Evolutionary conservation across 1,284 basidiomycete species (phyloP).

Genomic region (Trichosporon sp.): DNA sequence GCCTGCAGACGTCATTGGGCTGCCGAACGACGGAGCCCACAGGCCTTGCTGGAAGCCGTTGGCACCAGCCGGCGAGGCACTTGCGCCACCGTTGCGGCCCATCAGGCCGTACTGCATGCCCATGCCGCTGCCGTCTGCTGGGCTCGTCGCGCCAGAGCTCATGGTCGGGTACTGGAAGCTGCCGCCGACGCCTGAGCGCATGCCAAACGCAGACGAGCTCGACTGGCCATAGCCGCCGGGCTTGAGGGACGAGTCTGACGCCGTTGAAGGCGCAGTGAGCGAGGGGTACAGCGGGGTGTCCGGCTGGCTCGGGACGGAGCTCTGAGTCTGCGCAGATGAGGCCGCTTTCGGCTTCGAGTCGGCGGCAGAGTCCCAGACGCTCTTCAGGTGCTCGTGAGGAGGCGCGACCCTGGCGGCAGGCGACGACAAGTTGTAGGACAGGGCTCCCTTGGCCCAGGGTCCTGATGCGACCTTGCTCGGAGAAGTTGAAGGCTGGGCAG

Average conservation of each 20-base stretch:
- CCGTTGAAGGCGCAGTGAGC: conserved; percentile 32
- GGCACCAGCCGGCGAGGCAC: conserved; percentile 1
- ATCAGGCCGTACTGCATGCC: conserved; percentile 20
- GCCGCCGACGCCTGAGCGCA: conserved; percentile 4
- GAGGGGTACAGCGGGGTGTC: conserved; percentile 39
- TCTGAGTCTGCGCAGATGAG: conserved; percentile 3
- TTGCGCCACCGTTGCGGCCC: conserved; percentile 15
- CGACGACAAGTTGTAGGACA: conserved; percentile 14
- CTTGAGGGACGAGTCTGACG: neutral
- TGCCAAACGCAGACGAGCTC: conserved; percentile 5
- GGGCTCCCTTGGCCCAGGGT: conserved; percentile 28
- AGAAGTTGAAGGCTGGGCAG: neutral
- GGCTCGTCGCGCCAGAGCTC: conserved; percentile 15
- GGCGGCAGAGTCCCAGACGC: conserved; percentile 32
- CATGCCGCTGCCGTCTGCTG: conserved; percentile 15
- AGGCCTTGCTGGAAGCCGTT: conserved; percentile 31
- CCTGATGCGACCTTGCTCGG: neutral
- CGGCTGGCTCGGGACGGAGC: conserved; percentile 14
- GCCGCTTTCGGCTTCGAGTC: conserved; percentile 7
- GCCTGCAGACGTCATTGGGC: conserved; percentile 25
- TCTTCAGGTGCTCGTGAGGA: conserved; percentile 38
- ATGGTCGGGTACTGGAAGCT: conserved; percentile 13
- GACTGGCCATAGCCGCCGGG: conserved; percentile 16
- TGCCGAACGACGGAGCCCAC: conserved; percentile 37
- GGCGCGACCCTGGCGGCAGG: conserved; percentile 24